Evolutionary conservation across 192 early-diverging fungal genomes (phyloP).

Genomic region (Gamsiella multidivaricata): DNA sequence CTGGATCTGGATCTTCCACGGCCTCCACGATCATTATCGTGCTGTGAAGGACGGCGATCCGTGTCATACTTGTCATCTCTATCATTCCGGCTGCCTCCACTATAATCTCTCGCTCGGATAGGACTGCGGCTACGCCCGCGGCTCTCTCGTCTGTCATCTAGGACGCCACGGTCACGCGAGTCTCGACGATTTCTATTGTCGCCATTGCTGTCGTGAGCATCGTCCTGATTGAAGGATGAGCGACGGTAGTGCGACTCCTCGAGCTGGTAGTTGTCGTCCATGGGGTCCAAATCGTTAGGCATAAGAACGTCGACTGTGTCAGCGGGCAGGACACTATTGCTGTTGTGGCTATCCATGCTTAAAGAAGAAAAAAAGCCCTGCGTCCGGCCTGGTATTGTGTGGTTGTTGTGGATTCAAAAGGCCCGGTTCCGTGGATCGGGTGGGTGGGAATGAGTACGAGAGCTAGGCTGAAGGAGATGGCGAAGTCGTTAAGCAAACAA

Average conservation of each 20-base stretch:
- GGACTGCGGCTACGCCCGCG: conserved; percentile 6
- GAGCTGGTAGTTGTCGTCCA: conserved; percentile 14
- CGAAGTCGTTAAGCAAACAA: no score
- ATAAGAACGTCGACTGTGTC: conserved; percentile 16
- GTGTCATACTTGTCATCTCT: conserved; percentile 41
- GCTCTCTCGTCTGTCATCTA: background rate
- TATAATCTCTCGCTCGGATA: background rate
- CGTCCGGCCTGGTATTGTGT: background rate
- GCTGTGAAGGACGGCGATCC: conserved; percentile 10
- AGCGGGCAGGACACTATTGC: background rate
- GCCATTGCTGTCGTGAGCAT: background rate
- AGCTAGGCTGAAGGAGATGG: no score
- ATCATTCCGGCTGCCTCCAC: conserved; percentile 1
- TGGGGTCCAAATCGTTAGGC: conserved; percentile 22
- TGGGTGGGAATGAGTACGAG: no score
- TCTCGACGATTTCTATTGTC: conserved; percentile 15
- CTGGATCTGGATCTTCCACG: conserved; percentile 30
- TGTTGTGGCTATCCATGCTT: conserved; percentile 1
- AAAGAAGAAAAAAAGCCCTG: background rate
- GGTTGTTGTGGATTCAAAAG: background rate
- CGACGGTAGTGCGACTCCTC: conserved; percentile 42
- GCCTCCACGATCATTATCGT: conserved; percentile 3
- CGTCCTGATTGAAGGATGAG: conserved; percentile 9
- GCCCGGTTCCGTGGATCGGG: no score
- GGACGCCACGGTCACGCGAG: conserved; percentile 14